A percentile compares a stretch with the other conserved stretches of the same genome.
Evolutionary conservation across 1,139 yeast genomes (phyloP).

Genomic region (Pichia sp.): DNA sequence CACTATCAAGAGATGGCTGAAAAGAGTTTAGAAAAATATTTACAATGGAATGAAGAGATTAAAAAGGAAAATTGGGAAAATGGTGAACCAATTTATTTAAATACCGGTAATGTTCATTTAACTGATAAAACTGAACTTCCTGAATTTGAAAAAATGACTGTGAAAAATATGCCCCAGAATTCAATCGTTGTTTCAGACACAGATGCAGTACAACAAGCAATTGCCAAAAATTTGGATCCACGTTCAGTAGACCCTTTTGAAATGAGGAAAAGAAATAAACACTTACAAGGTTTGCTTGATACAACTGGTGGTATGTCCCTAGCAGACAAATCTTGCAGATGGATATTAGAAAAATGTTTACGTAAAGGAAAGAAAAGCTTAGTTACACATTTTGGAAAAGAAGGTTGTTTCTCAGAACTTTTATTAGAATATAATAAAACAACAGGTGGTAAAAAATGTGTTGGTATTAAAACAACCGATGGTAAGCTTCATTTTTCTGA

Average conservation of each 20-base stretch:
- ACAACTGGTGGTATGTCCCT: slow-evolving; percentile 33
- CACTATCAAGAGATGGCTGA: slow-evolving; percentile 36
- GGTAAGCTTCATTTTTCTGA: slow-evolving; percentile 30
- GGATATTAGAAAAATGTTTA: slow-evolving; percentile 24
- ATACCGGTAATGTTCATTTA: slow-evolving; percentile 26
- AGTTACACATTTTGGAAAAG: slow-evolving; percentile 19
- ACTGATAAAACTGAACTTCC: slow-evolving; percentile 23
- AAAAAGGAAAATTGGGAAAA: slow-evolving; percentile 15
- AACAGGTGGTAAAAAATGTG: slow-evolving; percentile 4
- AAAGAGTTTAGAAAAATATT: slow-evolving; percentile 32
- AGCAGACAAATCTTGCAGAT: slow-evolving; percentile 32
- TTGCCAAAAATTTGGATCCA: slow-evolving; percentile 11
- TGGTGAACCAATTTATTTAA: slow-evolving; percentile 23
- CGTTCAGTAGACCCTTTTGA: slow-evolving; percentile 25
- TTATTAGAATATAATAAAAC: slow-evolving; percentile 11
- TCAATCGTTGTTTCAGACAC: slow-evolving; percentile 18
- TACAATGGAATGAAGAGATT: slow-evolving; percentile 31
- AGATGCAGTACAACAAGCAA: slow-evolving; percentile 15
- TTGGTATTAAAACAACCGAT: slow-evolving; percentile 32
- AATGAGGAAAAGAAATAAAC: slow-evolving; percentile 13
- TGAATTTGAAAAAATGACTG: slow-evolving; percentile 20
- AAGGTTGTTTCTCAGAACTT: slow-evolving; percentile 14
- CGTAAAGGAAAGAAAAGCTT: slow-evolving; percentile 15
- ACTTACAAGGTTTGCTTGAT: slow-evolving; percentile 29
- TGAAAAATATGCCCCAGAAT: slow-evolving; percentile 17